A percentile compares a stretch with the other conserved stretches of the same genome.
Conservation (phyloP, 176 grass and related monocot species). For the Oryza glumipatula region DNA sequence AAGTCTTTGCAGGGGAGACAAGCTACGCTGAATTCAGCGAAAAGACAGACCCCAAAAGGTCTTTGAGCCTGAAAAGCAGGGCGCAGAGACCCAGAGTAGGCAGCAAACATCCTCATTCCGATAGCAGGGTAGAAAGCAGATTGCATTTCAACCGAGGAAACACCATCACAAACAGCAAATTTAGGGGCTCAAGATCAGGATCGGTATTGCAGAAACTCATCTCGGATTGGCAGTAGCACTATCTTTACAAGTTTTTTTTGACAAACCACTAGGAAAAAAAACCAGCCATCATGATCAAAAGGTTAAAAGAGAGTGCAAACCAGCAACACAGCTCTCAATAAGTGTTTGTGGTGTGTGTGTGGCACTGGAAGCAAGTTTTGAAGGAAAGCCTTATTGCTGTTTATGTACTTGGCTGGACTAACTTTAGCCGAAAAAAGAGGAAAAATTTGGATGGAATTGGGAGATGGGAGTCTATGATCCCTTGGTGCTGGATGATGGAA, state of each 20-base stretch:
- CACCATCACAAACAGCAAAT: background rate
- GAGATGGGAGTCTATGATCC: constrained; percentile 12
- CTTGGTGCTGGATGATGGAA: background rate
- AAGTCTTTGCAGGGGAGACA: constrained; percentile 28
- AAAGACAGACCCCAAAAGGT: constrained; percentile 26
- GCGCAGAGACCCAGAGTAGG: constrained; percentile 17
- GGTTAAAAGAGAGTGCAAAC: background rate
- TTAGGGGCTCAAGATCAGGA: constrained; percentile 40
- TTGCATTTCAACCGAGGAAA: constrained; percentile 34
- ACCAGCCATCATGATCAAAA: constrained; percentile 37
- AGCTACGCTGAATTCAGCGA: constrained; percentile 38
- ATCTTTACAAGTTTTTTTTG: constrained; percentile 50
- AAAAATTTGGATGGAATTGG: constrained; percentile 2
- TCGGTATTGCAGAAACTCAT: constrained; percentile 30
- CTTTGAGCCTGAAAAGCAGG: constrained; percentile 35
- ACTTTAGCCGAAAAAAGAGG: background rate
- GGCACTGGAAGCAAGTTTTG: constrained; percentile 10
- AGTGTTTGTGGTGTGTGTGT: background rate
- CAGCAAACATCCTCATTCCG: constrained; percentile 56
- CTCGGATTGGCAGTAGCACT: constrained; percentile 16
- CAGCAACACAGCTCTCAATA: constrained; percentile 5
- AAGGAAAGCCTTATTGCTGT: constrained; percentile 32
- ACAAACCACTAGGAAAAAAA: constrained; percentile 27
- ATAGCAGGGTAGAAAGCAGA: constrained; percentile 16
- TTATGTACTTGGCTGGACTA: constrained; percentile 45